Conservation (phyloP, 164 flowering plant genomes). For the Chloranthus sessilifolius region DNA sequence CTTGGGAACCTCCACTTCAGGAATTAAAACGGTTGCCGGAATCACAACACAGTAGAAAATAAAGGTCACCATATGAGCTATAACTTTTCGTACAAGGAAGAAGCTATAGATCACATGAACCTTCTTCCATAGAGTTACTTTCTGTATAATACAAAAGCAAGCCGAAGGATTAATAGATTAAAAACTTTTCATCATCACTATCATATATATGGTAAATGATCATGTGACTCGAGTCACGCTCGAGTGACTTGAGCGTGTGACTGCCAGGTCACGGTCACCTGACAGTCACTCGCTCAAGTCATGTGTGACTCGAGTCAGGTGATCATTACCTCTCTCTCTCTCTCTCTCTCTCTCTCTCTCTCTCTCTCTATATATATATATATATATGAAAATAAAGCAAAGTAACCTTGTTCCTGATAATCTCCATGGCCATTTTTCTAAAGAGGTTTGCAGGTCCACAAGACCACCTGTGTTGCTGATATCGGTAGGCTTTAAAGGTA, state of each 20-base stretch:
- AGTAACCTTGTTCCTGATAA: constrained; percentile 43
- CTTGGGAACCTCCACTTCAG: constrained; percentile 84
- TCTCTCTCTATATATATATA: too few species aligned
- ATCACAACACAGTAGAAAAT: constrained; percentile 82
- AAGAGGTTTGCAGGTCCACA: constrained; percentile 70
- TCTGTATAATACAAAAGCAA: constrained; percentile 43
- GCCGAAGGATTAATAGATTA: too few species aligned
- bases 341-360: too few species aligned
- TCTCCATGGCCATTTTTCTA: constrained; percentile 60
- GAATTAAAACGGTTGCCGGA: constrained; percentile 74
- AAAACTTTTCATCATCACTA: too few species aligned
- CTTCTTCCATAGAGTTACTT: constrained; percentile 87
- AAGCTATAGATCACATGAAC: constrained; percentile 93
- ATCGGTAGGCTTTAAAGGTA: constrained; percentile 59
- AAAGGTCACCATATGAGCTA: constrained; percentile 87
- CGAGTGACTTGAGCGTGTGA: too few species aligned
- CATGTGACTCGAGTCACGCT: too few species aligned
- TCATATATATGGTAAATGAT: too few species aligned
- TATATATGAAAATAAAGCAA: too few species aligned
- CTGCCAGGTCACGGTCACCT: too few species aligned
- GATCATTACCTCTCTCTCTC: too few species aligned
- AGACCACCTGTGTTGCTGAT: constrained; percentile 65
- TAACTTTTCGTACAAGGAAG: constrained; percentile 88
- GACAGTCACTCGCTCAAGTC: too few species aligned
- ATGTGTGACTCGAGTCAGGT: too few species aligned